phyloP scores from a whole-genome alignment of 2,329 filamentous ascomycete species.

The Magnaporthiopsis incrustans region DNA sequence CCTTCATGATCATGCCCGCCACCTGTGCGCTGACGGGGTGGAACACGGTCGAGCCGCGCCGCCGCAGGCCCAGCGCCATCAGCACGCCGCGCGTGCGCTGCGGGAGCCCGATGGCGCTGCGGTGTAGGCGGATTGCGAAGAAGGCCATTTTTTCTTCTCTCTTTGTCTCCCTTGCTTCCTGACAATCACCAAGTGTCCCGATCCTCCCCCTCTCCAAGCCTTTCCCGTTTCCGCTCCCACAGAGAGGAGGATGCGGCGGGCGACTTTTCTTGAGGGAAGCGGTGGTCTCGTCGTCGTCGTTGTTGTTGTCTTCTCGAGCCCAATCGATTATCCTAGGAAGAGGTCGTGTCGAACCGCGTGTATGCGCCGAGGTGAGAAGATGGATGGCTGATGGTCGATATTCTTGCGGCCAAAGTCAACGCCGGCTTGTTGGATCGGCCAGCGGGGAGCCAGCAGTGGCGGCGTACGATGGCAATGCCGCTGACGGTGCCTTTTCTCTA shows the following conservation, averaged over 20 bases:
- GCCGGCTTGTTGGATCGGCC: background rate
- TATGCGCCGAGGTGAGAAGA: background rate
- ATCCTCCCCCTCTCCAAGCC: background rate
- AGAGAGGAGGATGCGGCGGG: too few relatives aligned
- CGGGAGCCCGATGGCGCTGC: slow-evolving; percentile 83
- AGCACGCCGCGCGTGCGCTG: slow-evolving; percentile 72
- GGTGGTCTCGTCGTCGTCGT: too few relatives aligned
- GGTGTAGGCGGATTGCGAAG: slow-evolving; percentile 87
- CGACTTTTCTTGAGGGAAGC: too few relatives aligned
- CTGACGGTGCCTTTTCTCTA: background rate
- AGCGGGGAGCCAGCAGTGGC: too few relatives aligned
- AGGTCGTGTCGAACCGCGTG: background rate
- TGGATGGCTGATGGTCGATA: background rate
- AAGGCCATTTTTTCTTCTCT: slow-evolving; percentile 51
- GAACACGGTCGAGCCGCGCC: slow-evolving; percentile 81
- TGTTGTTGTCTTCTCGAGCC: too few relatives aligned
- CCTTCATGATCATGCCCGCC: slow-evolving; percentile 85
- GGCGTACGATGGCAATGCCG: background rate
- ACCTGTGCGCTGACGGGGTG: slow-evolving; percentile 73
- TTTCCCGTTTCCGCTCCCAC: too few relatives aligned
- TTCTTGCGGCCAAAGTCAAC: background rate
- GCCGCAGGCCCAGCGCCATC: slow-evolving; percentile 74
- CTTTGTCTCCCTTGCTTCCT: background rate
- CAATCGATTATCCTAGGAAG: background rate
- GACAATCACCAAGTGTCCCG: too few relatives aligned